These are phyloP conservation scores for Drosera spatulata DNA, from an alignment of 179 eudicot species.

Conservation along the genomic window DNA sequence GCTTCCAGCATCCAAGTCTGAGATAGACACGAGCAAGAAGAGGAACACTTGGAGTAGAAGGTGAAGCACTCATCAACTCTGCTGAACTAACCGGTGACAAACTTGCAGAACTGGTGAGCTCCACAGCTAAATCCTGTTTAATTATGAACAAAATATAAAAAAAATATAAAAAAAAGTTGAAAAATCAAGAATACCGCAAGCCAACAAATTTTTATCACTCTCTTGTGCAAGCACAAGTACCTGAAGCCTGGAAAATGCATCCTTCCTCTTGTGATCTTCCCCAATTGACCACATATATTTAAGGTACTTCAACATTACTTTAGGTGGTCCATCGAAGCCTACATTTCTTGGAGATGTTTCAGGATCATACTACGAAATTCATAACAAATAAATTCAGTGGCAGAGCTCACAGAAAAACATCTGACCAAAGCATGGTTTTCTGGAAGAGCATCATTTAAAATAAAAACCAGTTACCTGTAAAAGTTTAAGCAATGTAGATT, in stretches of 20 bases:
- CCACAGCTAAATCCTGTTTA: slow-evolving; percentile 56
- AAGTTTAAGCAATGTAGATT: slow-evolving; percentile 77
- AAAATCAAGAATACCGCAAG: no score
- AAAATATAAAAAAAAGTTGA: no score
- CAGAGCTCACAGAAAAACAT: background rate
- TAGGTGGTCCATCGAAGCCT: slow-evolving; percentile 74
- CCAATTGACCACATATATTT: slow-evolving; percentile 96
- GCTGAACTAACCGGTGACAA: slow-evolving; percentile 31
- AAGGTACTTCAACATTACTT: slow-evolving; percentile 83
- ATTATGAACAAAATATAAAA: no score
- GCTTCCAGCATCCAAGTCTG: slow-evolving; percentile 83
- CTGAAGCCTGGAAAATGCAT: slow-evolving; percentile 81
- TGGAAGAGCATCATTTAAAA: background rate
- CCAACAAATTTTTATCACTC: no score
- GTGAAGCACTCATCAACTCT: slow-evolving; percentile 26
- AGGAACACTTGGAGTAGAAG: slow-evolving; percentile 23
- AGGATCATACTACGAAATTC: slow-evolving; percentile 70
- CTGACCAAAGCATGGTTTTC: background rate
- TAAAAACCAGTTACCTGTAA: slow-evolving; percentile 48
- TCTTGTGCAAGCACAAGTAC: slow-evolving; percentile 17
- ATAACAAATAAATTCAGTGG: slow-evolving; percentile 4
- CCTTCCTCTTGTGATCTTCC: slow-evolving; percentile 86
- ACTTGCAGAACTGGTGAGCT: slow-evolving; percentile 44
- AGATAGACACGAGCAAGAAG: slow-evolving; percentile 78
- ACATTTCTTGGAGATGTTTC: slow-evolving; percentile 64